Conservation (phyloP, 2,329 filamentous ascomycete species). For the Penicillium sp. region DNA sequence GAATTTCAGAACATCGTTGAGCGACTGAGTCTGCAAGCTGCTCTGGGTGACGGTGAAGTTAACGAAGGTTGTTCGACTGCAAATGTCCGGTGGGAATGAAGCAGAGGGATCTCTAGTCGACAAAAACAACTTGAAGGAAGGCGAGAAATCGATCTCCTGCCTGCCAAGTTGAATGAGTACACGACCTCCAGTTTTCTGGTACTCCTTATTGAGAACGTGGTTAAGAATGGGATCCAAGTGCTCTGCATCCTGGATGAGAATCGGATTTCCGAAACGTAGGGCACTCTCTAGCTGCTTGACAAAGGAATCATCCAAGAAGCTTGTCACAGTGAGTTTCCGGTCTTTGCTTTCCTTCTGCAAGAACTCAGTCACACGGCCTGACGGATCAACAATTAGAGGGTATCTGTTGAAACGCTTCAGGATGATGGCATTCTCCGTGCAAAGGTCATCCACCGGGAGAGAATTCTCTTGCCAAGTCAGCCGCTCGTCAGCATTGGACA, state of each 20-base stretch:
- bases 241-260: constrained; percentile 97
- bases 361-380: constrained; percentile 91
- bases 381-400: constrained; percentile 96
- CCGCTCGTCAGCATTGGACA: constrained; percentile 93
- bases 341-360: constrained; percentile 92
- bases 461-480: constrained; percentile 93
- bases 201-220: constrained; percentile 98
- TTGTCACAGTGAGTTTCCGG: constrained; percentile 89
- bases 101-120: constrained; percentile 96
- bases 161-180: constrained; percentile 97
- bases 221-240: constrained; percentile 96
- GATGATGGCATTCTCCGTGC: constrained; percentile 97
- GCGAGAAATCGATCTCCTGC: constrained; percentile 98
- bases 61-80: constrained; percentile 97
- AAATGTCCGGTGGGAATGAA: constrained; percentile 92
- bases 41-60: constrained; percentile 99
- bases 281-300: constrained; percentile 97
- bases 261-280: constrained; percentile 94
- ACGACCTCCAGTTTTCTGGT: constrained; percentile 96
- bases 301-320: constrained; percentile 96
- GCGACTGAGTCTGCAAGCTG: constrained; percentile 94
- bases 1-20: constrained; percentile 96
- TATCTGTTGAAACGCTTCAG: constrained; percentile 98
- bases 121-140: constrained; percentile 89
- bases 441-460: constrained; percentile 91